These are phyloP conservation scores for Jaltomata sinuosa DNA, from an alignment of 257 asterid genomes.

Conservation along the genomic window DNA sequence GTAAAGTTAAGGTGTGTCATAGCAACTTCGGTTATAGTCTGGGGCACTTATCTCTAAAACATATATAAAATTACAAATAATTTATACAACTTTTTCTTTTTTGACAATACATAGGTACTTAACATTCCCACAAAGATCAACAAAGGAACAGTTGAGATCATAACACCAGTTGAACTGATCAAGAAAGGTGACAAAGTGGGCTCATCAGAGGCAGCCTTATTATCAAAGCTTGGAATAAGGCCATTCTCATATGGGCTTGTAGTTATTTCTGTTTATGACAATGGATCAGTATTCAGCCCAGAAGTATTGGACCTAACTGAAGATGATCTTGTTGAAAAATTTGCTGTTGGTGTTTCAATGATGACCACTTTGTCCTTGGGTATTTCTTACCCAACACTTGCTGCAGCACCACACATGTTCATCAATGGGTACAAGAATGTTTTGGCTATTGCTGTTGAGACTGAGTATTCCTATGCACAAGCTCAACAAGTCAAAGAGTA, in stretches of 20 bases:
- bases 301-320: conserved; percentile 73
- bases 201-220: conserved; percentile 90
- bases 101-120: conserved; percentile 39
- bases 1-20: no score
- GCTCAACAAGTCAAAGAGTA: conserved; percentile 84
- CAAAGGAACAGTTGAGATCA: conserved; percentile 96
- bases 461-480: conserved; percentile 68
- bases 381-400: conserved; percentile 69
- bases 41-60: no score
- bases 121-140: conserved; percentile 93
- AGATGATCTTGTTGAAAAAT: conserved; percentile 71
- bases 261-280: conserved; percentile 59
- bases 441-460: conserved; percentile 56
- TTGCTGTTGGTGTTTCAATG: conserved; percentile 61
- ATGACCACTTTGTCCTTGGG: conserved; percentile 63
- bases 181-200: conserved; percentile 99
- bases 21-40: no score
- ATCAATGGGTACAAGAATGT: conserved; percentile 70
- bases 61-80: no score
- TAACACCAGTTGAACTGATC: conserved; percentile 90
- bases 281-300: conserved; percentile 85
- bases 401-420: conserved; percentile 94
- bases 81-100: background rate
- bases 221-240: conserved; percentile 85
- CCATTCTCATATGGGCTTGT: conserved; percentile 90